Conservation (phyloP, 129 eudicot genomes). For the Deinandra increscens region DNA sequence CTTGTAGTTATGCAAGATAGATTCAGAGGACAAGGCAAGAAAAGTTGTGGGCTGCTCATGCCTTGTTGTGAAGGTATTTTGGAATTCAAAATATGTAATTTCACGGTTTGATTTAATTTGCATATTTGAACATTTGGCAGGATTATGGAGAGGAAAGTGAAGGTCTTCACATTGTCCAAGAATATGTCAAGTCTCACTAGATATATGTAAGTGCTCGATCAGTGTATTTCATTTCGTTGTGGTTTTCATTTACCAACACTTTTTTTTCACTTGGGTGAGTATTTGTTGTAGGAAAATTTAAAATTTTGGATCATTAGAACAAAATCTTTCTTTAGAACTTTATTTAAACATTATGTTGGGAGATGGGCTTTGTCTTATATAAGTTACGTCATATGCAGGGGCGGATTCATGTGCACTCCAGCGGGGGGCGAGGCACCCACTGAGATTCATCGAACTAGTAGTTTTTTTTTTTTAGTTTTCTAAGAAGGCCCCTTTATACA, state of each 20-base stretch:
- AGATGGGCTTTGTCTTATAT: too few species aligned
- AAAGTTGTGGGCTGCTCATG: constrained; percentile 90
- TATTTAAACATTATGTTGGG: too few species aligned
- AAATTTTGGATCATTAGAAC: constrained; percentile 22
- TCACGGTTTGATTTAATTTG: background rate
- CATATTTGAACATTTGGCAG: constrained; percentile 4
- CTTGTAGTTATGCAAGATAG: constrained; percentile 85
- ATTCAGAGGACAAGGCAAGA: constrained; percentile 86
- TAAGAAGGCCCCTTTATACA: too few species aligned
- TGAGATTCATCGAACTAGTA: too few species aligned
- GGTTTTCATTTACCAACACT: constrained; percentile 9
- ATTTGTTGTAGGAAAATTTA: constrained; percentile 12
- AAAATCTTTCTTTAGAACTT: background rate
- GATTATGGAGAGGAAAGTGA: constrained; percentile 71
- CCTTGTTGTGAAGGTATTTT: constrained; percentile 71
- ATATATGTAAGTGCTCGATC: constrained; percentile 16
- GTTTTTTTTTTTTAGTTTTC: too few species aligned
- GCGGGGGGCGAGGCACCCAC: too few species aligned
- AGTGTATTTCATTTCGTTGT: constrained; percentile 1
- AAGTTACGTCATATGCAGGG: too few species aligned
- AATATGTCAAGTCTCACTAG: constrained; percentile 67
- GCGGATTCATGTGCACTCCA: too few species aligned
- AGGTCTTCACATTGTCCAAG: constrained; percentile 74
- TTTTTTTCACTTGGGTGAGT: background rate
- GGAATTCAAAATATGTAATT: background rate